Base-by-base conservation (phyloP, 805 yeast genomes). In the Saccharomycopsis fibuligera region DNA sequence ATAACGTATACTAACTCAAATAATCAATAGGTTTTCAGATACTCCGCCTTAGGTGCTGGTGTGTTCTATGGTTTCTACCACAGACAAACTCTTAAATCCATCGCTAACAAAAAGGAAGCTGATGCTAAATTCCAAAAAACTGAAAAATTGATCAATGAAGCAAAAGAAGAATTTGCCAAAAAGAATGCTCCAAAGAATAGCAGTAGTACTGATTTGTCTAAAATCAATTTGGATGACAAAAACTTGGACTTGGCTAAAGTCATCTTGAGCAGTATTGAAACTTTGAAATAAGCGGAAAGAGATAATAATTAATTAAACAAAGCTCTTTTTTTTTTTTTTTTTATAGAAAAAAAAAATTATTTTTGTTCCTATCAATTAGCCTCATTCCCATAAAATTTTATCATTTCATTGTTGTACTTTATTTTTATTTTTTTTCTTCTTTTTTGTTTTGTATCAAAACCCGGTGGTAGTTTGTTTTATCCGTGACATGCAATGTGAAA, bases 41-140 rank as follows among this genome's bases (percentile, higher is more conserved):
- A 93, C 82, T 74, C 95, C 58, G 83, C 95, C 48, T 77, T 91
- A 58, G 91, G 86, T 47, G 79, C 87, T 58, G 99, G 99, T 68
- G 73, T 90, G 51, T 75, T 79, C 54, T 87, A 86, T 70, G 99
- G 99, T 60, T 86, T 88, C 56, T 76, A 76, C 67, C 96, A 88
- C 75, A 86, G 95, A 68, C 71, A 77, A 63, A 67, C 74, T 47
- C 75, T 88, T 60, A 80, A 81, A 60, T 60, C 77, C 22, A 73
- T 74, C 48, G 89, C 83, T 53, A 69, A 66, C 41, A 74, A 75
- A 64, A 71, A 76, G 62, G 77, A 73, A 47, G 86, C 79, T 60
- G 70, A 71, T 47, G 71, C 70, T 38, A 79, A 77, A 51, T 86
- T 72, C 68, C 73, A 77, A 55, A 71, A 77, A 57, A 79, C 86